These are phyloP conservation scores for Suhomyces prunicola DNA, from an alignment of 805 yeast species.

Conservation along the genomic window DNA sequence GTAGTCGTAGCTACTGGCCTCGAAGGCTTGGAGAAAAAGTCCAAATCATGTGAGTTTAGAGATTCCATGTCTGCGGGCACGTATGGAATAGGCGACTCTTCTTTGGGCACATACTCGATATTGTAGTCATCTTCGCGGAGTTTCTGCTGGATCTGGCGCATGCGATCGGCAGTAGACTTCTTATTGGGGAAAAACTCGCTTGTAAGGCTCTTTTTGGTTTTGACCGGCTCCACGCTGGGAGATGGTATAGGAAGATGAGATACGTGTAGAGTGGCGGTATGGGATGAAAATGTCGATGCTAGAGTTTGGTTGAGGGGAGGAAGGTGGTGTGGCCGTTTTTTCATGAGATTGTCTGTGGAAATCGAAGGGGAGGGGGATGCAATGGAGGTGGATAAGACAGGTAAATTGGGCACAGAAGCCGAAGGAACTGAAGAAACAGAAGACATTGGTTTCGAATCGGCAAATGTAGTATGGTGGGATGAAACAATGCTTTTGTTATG, in stretches of 20 bases:
- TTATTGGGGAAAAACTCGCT: background rate
- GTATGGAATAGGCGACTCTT: conserved; percentile 36
- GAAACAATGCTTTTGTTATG: background rate
- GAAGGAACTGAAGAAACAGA: background rate
- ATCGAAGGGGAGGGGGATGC: background rate
- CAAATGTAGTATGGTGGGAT: background rate
- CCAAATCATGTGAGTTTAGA: conserved; percentile 24
- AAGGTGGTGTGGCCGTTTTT: background rate
- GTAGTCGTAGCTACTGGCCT: background rate
- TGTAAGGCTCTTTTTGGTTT: background rate
- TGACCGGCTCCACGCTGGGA: background rate
- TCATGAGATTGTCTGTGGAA: background rate
- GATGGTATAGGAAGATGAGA: background rate
- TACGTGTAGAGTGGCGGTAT: background rate
- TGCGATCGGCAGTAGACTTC: background rate
- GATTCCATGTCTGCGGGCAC: conserved; percentile 46
- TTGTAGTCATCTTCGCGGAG: conserved; percentile 34
- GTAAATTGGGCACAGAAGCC: background rate
- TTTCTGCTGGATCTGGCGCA: conserved; percentile 8
- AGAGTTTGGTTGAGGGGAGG: background rate
- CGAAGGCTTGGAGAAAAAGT: conserved; percentile 20
- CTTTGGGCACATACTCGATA: conserved; percentile 48
- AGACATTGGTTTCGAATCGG: background rate
- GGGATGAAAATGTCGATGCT: background rate
- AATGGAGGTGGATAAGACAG: background rate